These are phyloP conservation scores for Acorus gramineus DNA, from an alignment of 106 monocot genomes.

Conservation along the genomic window DNA sequence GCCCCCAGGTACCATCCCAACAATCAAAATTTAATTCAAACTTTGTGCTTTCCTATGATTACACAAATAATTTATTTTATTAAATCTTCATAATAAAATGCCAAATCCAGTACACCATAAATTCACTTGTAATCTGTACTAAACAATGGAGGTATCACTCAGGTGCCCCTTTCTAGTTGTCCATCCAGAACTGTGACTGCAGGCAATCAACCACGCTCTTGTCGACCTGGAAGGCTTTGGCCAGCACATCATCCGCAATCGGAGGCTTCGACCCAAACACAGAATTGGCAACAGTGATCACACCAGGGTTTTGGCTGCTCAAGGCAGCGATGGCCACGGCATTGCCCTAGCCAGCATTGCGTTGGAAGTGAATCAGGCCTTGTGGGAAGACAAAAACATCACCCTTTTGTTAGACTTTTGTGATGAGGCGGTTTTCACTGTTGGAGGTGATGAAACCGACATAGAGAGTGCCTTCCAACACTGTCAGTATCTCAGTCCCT, in stretches of 20 bases:
- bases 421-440: slow-evolving; percentile 5
- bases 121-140: no score
- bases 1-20: no score
- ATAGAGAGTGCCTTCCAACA: slow-evolving; percentile 8
- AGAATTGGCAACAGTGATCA: slow-evolving; percentile 9
- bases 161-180: neutral
- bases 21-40: no score
- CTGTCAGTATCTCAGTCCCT: slow-evolving; percentile 9
- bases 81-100: no score
- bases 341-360: slow-evolving; percentile 5
- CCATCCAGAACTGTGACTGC: slow-evolving; percentile 12
- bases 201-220: slow-evolving; percentile 7
- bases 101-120: no score
- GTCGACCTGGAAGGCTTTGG: slow-evolving; percentile 25
- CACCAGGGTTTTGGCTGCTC: slow-evolving; percentile 34
- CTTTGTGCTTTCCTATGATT: no score
- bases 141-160: no score
- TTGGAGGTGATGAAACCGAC: slow-evolving; percentile 18
- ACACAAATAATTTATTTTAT: no score
- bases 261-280: slow-evolving; percentile 23
- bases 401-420: slow-evolving; percentile 9
- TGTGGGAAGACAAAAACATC: slow-evolving; percentile 22
- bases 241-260: slow-evolving; percentile 15
- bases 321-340: slow-evolving; percentile 14
- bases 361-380: slow-evolving; percentile 21